Conservation (phyloP, 2,329 filamentous ascomycete species). For the Cryphonectria nitschkei region DNA sequence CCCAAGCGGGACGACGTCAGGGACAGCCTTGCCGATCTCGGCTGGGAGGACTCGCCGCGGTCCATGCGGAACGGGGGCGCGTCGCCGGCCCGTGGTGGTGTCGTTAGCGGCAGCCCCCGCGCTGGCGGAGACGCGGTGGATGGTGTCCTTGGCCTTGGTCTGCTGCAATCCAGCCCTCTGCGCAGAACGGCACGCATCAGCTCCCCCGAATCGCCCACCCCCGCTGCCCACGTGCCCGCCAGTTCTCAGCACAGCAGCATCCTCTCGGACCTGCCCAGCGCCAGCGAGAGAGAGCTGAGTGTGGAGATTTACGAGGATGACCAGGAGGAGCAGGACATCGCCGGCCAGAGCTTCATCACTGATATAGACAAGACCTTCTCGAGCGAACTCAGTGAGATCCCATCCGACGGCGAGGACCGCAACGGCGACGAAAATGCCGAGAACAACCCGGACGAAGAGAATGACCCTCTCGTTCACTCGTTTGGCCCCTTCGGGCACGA, state of each 20-base stretch:
- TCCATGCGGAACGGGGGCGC: conserved; percentile 38
- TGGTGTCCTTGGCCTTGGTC: conserved; percentile 34
- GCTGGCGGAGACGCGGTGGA: conserved; percentile 37
- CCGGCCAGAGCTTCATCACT: conserved; percentile 50
- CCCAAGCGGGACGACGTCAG: conserved; percentile 62
- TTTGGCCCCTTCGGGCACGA: conserved; percentile 91
- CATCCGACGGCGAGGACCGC: conserved; percentile 51
- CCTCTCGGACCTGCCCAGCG: conserved; percentile 45
- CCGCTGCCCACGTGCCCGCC: conserved; percentile 46
- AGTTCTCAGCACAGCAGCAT: conserved; percentile 29
- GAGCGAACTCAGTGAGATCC: conserved; percentile 58
- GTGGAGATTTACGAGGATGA: conserved; percentile 76
- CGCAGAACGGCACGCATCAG: conserved; percentile 61
- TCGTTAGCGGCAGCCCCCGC: conserved; percentile 34
- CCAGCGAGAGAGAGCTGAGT: conserved; percentile 38
- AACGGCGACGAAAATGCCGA: conserved; percentile 74
- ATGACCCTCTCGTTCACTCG: conserved; percentile 89
- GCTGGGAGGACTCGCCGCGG: conserved; percentile 69
- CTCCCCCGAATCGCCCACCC: conserved; percentile 74
- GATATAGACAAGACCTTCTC: conserved; percentile 58
- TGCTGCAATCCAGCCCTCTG: conserved; percentile 65
- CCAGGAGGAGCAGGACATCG: conserved; percentile 50
- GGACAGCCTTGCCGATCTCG: conserved; percentile 65
- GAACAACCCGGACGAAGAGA: conserved; percentile 91
- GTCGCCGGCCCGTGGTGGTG: conserved; percentile 30